Base-by-base conservation (phyloP, 306 rosid species). In the Pueraria montana region DNA sequence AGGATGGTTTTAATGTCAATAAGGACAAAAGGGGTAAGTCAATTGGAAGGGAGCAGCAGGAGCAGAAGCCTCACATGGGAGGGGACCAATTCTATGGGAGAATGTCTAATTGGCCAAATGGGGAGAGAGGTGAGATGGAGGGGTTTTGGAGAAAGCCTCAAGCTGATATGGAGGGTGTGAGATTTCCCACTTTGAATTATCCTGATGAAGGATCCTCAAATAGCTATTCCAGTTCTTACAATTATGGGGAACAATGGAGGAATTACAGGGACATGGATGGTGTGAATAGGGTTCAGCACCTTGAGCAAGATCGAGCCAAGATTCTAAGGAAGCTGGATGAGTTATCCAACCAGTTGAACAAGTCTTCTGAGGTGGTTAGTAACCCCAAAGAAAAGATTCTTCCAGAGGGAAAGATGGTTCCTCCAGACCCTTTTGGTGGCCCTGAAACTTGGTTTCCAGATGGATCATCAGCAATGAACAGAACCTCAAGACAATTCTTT, bases 241-340 rank as follows among this genome's bases (percentile, higher is more conserved):
- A 86, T 63, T 77, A 83, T n/a, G 91, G 89, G 43, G 91, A 91
- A 48, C 88, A 81, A 48, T 71, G 84, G 88, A 87, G 88, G 80
- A 89, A 83, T 64, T 84, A 67, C 59, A 63, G 78, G 74, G 95
- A 82, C 43, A 78, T 80, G 34, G 88, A 88, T 76, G 96, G 89
- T 43, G 52, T 81, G 71, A 87, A 72, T 56, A 83, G 84, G 63
- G 93, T 87, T 72, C 91, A 82, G 86, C 83, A 83, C 84, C 95
- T 90, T 11, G 98, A 96, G 84, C 94, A 91, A 85, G 97, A 92
- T 74, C 88, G 98, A 45, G 97, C 94, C 1, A 97, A 91, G 79
- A 96, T 96, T 84, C 90, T 96, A 42, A 92, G 93, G 87, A 96
- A 96, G 89, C 87, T 96, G 82, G 95, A 92, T 67, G 99, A 96